Evolutionary conservation across 225 moss, liverwort and hornwort species (phyloP), one percentile per base, ranked within the genome.

Genomic region (Antitrichia curtipendula): DNA sequence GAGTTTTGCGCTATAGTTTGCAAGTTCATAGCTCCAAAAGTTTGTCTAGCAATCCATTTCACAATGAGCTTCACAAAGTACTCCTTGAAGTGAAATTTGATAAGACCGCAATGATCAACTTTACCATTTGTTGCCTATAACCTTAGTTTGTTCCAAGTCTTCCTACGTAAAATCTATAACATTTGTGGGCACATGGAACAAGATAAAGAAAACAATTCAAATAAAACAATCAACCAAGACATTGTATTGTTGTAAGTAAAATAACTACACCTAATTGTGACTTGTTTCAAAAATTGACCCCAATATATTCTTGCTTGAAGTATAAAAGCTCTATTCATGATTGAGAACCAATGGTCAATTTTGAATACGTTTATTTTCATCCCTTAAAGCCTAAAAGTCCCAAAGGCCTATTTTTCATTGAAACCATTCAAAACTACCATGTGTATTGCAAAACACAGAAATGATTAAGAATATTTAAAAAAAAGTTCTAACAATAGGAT

Each of bases 261-360:
- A 38, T 70, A 25, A 41, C 0, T 41, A 2, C 9, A 71, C 7
- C 27, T 43, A 16, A 71, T 71, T 43, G 23, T 38, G 16, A 16
- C 8, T 41, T 41, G 24, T 40, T 66, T 21, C 3, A 66, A n/a
- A 65, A 66, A n/a, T n/a, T 12, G 22, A 4, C 7, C 22, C 1
- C 0, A 1, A 12, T 1, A n/a, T n/a, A 66, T 21, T 21, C 12
- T 66, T n/a, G 12, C 6, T 1, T 66, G 2, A n/a, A n/a, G 2
- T 66, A 66, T 2, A 66, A 3, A n/a, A 5, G 21, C 7, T 66
- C 11, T n/a, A 62, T 16, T 31, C 0, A 62, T 31, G 25, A 25
- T 6, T 0, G 4, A 61, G 15, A 4, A 62, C 31, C 31, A 15
- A 62, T 5, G 16, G 16, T 16, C 31, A 16, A 31, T 31, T 61